These are phyloP conservation scores for Bacterosira constricta DNA, from an alignment of 108 stramenopile genomes.

Conservation along the genomic window DNA sequence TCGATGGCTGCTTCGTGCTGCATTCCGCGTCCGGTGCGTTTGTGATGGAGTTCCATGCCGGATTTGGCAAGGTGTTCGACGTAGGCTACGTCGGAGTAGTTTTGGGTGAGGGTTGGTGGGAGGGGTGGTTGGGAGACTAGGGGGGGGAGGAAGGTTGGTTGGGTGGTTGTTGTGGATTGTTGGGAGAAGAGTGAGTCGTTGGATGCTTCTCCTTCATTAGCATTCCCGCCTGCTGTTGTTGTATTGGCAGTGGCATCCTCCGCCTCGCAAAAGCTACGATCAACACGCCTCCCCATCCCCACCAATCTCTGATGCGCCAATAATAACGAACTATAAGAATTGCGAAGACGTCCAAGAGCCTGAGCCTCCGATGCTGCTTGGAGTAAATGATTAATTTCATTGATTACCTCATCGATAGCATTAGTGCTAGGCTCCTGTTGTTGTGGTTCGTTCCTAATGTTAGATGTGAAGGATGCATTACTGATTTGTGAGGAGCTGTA, in stretches of 20 bases:
- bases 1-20: conserved; percentile 48
- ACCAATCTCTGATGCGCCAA: conserved; percentile 81
- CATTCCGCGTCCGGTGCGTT: conserved; percentile 75
- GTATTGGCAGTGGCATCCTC: background rate
- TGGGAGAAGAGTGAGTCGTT: conserved; percentile 1
- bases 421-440: conserved; percentile 39
- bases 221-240: background rate
- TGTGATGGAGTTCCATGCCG: conserved; percentile 83
- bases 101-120: background rate
- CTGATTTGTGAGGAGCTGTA: background rate
- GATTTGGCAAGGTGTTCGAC: conserved; percentile 86
- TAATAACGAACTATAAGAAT: conserved; percentile 69
- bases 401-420: conserved; percentile 75
- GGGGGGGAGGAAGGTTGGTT: conserved; percentile 4
- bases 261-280: conserved; percentile 48
- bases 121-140: conserved; percentile 3
- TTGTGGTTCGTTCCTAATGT: conserved; percentile 25
- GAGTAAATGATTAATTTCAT: conserved; percentile 75
- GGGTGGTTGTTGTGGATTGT: conserved; percentile 18
- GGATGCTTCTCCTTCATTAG: background rate
- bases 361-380: conserved; percentile 78
- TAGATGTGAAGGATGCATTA: background rate
- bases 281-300: conserved; percentile 82
- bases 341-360: conserved; percentile 72
- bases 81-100: conserved; percentile 60